Conservation (phyloP, 2,329 filamentous ascomycete species). For the Scedosporium minutisporum region DNA sequence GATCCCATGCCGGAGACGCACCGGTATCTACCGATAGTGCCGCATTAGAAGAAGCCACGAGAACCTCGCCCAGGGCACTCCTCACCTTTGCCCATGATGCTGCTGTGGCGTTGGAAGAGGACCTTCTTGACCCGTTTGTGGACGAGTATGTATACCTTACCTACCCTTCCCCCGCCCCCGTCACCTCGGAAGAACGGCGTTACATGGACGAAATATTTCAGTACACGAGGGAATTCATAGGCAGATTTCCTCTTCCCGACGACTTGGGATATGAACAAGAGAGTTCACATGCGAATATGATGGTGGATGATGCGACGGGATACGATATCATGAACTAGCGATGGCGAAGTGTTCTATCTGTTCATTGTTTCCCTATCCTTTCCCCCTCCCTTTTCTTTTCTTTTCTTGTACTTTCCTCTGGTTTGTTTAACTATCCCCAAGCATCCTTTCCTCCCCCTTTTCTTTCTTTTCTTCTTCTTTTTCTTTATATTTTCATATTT, state of each 20-base stretch:
- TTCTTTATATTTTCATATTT: not conserved
- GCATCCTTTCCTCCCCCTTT: not conserved
- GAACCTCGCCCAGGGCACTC: not conserved
- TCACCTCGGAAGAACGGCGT: not conserved
- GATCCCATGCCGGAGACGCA: not conserved
- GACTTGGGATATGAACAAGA: not conserved
- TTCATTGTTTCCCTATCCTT: not conserved
- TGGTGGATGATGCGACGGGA: not conserved
- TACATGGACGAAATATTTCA: not conserved
- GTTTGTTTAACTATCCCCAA: not conserved
- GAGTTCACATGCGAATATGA: not conserved
- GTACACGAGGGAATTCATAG: not conserved
- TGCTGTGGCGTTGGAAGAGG: not conserved
- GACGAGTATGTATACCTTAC: not conserved
- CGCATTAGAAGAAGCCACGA: not conserved
- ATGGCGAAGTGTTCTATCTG: not conserved
- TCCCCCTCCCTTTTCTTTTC: not conserved
- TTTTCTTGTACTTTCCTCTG: not conserved
- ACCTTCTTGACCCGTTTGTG: not conserved
- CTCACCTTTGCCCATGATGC: not conserved
- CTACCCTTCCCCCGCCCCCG: not conserved
- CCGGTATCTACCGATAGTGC: not conserved
- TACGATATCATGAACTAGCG: not conserved
- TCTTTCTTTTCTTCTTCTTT: not conserved
- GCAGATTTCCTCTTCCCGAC: not conserved